phyloP scores from a whole-genome alignment of 129 eudicot species.

The carrot (Daucus carota) region DNA sequence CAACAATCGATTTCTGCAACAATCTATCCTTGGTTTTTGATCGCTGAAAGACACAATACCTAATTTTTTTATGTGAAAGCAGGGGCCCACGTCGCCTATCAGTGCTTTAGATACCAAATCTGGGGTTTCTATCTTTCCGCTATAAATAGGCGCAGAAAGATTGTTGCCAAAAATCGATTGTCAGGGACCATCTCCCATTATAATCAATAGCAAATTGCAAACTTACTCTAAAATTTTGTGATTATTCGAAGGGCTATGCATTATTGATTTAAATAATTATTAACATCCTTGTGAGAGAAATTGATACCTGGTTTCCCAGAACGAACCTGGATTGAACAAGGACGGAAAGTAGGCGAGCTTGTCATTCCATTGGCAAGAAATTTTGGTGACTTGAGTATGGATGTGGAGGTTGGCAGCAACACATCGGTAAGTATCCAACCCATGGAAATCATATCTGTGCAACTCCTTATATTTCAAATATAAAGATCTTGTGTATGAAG shows the following conservation, averaged over 20 bases:
- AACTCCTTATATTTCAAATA: not conserved
- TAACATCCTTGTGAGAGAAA: slow-evolving; percentile 5
- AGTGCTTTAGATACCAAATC: too few relatives aligned
- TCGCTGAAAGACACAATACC: too few relatives aligned
- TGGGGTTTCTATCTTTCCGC: too few relatives aligned
- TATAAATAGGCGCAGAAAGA: too few relatives aligned
- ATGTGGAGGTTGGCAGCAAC: slow-evolving; percentile 47
- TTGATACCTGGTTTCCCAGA: slow-evolving; percentile 29
- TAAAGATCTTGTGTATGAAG: not conserved
- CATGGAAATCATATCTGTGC: not conserved
- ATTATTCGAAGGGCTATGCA: not conserved
- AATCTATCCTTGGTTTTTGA: too few relatives aligned
- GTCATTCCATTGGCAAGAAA: slow-evolving; percentile 68
- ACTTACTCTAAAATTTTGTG: not conserved
- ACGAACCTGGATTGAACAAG: slow-evolving; percentile 85
- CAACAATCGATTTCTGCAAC: too few relatives aligned
- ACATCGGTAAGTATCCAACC: slow-evolving; percentile 30
- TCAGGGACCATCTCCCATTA: too few relatives aligned
- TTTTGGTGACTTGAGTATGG: slow-evolving; percentile 39
- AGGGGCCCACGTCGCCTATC: too few relatives aligned
- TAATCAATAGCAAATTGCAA: not conserved
- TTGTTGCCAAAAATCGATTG: too few relatives aligned
- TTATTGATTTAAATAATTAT: not conserved
- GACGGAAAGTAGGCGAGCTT: slow-evolving; percentile 77
- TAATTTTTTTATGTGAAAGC: too few relatives aligned